A percentile compares a stretch with the other conserved stretches of the same genome.
phyloP scores from a whole-genome alignment of 257 asterid genomes.

The Lithospermum erythrorhizon region DNA sequence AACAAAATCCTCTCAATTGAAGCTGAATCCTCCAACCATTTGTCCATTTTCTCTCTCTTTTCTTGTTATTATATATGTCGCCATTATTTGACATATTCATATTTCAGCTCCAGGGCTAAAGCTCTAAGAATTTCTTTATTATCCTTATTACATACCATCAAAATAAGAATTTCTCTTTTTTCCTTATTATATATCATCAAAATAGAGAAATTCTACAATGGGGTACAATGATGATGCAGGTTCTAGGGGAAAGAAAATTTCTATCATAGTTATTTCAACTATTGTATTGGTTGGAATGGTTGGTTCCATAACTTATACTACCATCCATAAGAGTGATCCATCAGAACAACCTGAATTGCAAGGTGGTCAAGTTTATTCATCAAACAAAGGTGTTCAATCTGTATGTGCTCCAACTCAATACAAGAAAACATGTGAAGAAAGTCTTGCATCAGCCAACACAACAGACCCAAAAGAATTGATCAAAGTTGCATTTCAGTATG shows the following conservation, averaged over 20 bases:
- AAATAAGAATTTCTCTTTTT: no score
- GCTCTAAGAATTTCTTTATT: no score
- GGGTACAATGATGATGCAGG: slow-evolving; percentile 9
- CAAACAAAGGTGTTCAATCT: slow-evolving; percentile 28
- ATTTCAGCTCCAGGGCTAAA: no score
- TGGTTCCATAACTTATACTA: slow-evolving; percentile 24
- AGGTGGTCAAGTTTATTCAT: background rate
- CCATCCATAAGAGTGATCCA: background rate
- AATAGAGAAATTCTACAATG: slow-evolving; percentile 3
- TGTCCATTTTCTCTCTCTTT: no score
- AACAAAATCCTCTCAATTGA: no score
- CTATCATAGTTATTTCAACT: slow-evolving; percentile 29
- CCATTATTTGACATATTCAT: no score
- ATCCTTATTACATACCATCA: no score
- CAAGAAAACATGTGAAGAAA: slow-evolving; percentile 36
- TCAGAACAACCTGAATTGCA: no score
- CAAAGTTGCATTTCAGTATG: slow-evolving; percentile 27
- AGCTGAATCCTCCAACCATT: no score
- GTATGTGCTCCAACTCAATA: slow-evolving; percentile 55
- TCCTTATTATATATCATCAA: no score
- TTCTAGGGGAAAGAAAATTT: slow-evolving; percentile 20
- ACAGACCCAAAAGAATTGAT: slow-evolving; percentile 48
- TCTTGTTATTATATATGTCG: no score
- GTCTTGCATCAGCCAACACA: slow-evolving; percentile 40
- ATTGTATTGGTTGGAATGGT: slow-evolving; percentile 44